Percentiles rank a stretch among this genome's conserved stretches.
Conservation (phyloP, 768 basidiomycete species). For the Mycena galericulata region DNA sequence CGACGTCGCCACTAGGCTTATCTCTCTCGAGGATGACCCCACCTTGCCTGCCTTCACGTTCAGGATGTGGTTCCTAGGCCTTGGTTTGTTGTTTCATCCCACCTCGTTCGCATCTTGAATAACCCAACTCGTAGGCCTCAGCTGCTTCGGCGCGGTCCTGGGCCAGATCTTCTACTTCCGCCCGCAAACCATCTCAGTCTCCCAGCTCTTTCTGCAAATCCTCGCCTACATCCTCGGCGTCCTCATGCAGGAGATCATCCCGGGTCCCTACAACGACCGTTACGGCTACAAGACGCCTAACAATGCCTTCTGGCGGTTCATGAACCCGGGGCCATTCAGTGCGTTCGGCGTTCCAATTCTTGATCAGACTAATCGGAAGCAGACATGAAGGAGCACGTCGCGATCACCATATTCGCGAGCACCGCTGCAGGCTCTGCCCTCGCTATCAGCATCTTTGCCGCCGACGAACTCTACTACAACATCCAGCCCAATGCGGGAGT, state of each 20-base stretch:
- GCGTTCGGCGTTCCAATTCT: constrained; percentile 21
- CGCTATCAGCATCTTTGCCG: constrained; percentile 71
- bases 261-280: constrained; percentile 48
- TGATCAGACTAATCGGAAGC: background rate
- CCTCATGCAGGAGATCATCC: constrained; percentile 53
- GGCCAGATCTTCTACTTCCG: constrained; percentile 67
- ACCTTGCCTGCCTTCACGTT: constrained; percentile 63
- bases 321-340: constrained; percentile 76
- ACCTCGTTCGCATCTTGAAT: background rate
- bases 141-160: constrained; percentile 66
- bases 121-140: constrained; percentile 50
- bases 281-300: constrained; percentile 44
- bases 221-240: constrained; percentile 65
- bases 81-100: constrained; percentile 33
- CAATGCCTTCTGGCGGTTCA: constrained; percentile 62
- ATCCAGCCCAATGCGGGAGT: constrained; percentile 57
- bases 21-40: constrained; percentile 67
- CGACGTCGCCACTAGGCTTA: constrained; percentile 60
- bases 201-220: constrained; percentile 63
- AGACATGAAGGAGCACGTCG: constrained; percentile 70
- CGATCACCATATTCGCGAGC: constrained; percentile 70
- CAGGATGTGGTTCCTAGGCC: constrained; percentile 65
- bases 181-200: constrained; percentile 62
- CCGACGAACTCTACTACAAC: constrained; percentile 60
- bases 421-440: constrained; percentile 70